Evolutionary conservation across 2,329 filamentous ascomycete genomes (phyloP).

Genomic region (Penicillium polonicum): DNA sequence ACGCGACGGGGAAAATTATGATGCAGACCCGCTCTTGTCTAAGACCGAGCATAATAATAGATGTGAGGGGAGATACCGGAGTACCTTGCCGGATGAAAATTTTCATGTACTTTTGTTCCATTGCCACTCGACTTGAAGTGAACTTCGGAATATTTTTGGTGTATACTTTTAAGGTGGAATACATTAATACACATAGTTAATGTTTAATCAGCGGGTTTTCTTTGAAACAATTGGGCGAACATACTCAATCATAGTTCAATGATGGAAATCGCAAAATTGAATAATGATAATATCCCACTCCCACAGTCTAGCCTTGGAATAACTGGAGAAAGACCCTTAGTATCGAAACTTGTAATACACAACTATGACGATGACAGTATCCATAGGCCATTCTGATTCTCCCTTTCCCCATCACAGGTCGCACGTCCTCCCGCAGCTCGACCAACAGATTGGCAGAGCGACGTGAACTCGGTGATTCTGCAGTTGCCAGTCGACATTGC

Average conservation of each 20-base stretch:
- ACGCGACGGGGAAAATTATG: background rate
- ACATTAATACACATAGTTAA: background rate
- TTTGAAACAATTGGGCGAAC: background rate
- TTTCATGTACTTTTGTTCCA: conserved; percentile 8
- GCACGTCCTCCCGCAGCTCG: conserved; percentile 9
- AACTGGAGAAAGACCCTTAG: background rate
- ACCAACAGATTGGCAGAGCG: conserved; percentile 10
- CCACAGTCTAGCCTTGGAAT: background rate
- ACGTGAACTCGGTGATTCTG: conserved; percentile 20
- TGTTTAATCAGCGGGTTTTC: background rate
- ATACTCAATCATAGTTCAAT: background rate
- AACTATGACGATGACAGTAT: background rate
- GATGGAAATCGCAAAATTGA: background rate
- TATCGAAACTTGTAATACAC: background rate
- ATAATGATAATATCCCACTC: background rate
- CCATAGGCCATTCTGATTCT: background rate
- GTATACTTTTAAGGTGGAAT: background rate
- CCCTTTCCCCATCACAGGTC: background rate
- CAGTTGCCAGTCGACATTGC: conserved; percentile 19
- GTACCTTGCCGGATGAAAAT: conserved; percentile 1
- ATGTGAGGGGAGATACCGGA: conserved; percentile 4
- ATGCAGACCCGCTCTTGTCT: conserved; percentile 19
- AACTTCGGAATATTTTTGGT: background rate
- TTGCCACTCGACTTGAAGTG: background rate
- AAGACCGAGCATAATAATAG: conserved; percentile 13